A percentile compares a stretch with the other conserved stretches of the same genome.
Evolutionary conservation across 140 eudicot genomes (phyloP).

Genomic region (Ambrosia hybrid): DNA sequence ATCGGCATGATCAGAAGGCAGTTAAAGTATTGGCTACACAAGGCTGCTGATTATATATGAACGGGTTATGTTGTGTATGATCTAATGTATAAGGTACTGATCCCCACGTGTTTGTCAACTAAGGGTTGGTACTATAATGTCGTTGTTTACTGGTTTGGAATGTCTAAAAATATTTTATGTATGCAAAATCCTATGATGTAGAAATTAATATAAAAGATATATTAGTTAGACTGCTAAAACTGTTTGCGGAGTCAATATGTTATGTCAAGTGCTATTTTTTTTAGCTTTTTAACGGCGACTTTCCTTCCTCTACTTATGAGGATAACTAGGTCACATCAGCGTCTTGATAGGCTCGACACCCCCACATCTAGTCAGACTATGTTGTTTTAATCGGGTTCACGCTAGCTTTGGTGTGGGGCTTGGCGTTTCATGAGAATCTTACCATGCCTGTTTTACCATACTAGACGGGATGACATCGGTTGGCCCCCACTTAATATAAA

Average conservation of each 20-base stretch:
- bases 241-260: not conserved
- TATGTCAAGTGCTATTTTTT: not conserved
- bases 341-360: too few species aligned
- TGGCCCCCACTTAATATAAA: too few species aligned
- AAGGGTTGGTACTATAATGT: not conserved
- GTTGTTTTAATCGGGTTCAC: too few species aligned
- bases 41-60: constrained; percentile 28
- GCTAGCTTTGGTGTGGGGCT: too few species aligned
- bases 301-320: too few species aligned
- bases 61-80: constrained; percentile 1
- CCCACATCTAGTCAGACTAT: too few species aligned
- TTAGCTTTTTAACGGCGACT: too few species aligned
- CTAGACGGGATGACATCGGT: too few species aligned
- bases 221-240: not conserved
- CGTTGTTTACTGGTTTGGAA: not conserved
- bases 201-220: not conserved
- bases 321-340: too few species aligned
- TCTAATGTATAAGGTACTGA: not conserved
- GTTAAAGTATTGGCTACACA: constrained; percentile 30
- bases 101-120: not conserved
- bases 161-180: not conserved
- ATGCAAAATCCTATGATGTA: not conserved
- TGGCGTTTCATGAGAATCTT: too few species aligned
- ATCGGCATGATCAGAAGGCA: constrained; percentile 12
- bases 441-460: too few species aligned